A percentile compares a stretch with the other conserved stretches of the same genome.
These are phyloP conservation scores for Miscanthus lutarioriparius DNA, from an alignment of 176 grass and related monocot species.

Conservation along the genomic window DNA sequence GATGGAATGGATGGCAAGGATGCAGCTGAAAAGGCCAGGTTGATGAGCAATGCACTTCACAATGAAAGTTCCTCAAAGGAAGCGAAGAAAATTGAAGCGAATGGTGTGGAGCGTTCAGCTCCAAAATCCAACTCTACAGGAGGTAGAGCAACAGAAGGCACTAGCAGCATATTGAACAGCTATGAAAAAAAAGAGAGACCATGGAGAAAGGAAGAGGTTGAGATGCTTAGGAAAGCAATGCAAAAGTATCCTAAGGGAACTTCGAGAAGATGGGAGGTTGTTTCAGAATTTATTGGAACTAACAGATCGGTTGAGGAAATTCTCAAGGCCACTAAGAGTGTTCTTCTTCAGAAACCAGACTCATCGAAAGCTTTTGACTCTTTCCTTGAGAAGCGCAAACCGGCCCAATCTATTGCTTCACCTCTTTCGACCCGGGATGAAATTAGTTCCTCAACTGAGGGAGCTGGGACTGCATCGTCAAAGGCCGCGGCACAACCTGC, in stretches of 20 bases:
- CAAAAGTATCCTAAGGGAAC: conserved; percentile 97
- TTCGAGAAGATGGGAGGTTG: conserved; percentile 86
- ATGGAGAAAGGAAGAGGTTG: conserved; percentile 93
- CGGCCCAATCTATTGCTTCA: conserved; percentile 61
- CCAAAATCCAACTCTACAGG: conserved; percentile 27
- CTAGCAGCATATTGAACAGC: conserved; percentile 24
- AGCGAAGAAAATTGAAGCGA: conserved; percentile 46
- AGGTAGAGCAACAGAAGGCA: conserved; percentile 27
- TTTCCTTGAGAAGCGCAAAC: conserved; percentile 97
- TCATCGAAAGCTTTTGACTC: conserved; percentile 95
- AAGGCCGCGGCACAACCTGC: conserved; percentile 28
- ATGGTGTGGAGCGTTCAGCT: conserved; percentile 27
- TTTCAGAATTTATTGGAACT: conserved; percentile 92
- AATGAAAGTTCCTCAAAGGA: conserved; percentile 49
- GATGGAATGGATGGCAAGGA: conserved; percentile 70
- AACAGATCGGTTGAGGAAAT: conserved; percentile 88
- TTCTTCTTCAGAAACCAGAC: conserved; percentile 95
- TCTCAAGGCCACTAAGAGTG: conserved; percentile 88
- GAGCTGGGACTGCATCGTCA: conserved; percentile 39
- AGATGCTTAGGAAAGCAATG: conserved; percentile 92
- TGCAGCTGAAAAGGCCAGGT: conserved; percentile 52
- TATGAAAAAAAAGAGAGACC: conserved; percentile 87
- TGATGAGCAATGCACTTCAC: conserved; percentile 50
- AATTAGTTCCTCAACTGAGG: conserved; percentile 13
- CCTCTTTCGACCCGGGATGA: conserved; percentile 79